Conservation (phyloP, 225 moss, liverwort and hornwort genomes). For the Pseudoscleropodium purum region DNA sequence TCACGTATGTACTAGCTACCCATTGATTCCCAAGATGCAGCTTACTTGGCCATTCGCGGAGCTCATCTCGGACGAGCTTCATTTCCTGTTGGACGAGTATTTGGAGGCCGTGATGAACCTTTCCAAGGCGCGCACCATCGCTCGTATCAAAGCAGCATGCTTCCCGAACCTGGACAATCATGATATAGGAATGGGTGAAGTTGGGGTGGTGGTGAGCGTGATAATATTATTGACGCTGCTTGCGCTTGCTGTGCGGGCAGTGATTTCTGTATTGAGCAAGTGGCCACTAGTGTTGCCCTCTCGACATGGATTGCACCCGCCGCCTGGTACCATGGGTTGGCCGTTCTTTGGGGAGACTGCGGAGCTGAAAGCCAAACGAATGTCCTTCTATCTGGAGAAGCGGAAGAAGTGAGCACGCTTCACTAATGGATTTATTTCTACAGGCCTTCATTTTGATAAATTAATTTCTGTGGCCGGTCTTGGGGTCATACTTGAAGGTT, state of each 20-base stretch:
- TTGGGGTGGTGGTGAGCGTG: background rate
- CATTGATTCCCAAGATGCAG: background rate
- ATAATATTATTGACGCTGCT: background rate
- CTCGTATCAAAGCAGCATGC: background rate
- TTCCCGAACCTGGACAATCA: background rate
- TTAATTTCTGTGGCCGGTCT: background rate
- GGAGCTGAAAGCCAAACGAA: background rate
- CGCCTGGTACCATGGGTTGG: conserved; percentile 4
- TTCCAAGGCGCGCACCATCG: background rate
- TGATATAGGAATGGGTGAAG: background rate
- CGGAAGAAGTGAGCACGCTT: background rate
- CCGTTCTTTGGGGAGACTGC: background rate
- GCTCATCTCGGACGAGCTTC: background rate
- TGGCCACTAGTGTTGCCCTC: background rate
- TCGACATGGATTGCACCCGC: background rate
- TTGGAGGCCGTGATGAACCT: background rate
- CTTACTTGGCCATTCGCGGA: background rate
- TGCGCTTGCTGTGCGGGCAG: background rate
- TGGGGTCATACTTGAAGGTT: background rate
- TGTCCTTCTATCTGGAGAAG: conserved; percentile 6
- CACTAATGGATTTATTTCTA: background rate
- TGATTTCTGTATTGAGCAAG: background rate
- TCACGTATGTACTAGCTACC: too few species aligned
- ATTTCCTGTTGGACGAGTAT: background rate
- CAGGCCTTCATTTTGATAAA: background rate